phyloP scores from a whole-genome alignment of 768 basidiomycete species.

The Gautieria morchelliformis region DNA sequence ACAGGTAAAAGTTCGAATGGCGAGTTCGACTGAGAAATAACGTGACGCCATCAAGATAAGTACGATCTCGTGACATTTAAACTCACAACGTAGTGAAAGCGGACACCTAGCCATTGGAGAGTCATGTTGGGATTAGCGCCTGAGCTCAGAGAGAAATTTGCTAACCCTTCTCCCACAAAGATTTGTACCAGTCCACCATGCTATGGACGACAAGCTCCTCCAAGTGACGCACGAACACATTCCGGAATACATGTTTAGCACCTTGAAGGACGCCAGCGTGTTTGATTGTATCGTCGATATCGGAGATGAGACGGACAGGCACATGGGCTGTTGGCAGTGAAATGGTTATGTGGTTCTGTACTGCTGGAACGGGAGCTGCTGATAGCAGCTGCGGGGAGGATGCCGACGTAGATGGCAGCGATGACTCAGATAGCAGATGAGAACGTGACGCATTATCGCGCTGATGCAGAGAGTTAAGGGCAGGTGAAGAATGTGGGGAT shows the following conservation, averaged over 20 bases:
- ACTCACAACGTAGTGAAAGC: conserved; percentile 86
- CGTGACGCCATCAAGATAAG: conserved; percentile 3
- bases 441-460: not conserved
- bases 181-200: conserved; percentile 71
- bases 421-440: not conserved
- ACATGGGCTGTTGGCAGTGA: conserved; percentile 40
- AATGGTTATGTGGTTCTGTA: not conserved
- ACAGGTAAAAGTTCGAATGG: conserved; percentile 80
- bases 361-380: not conserved
- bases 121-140: conserved; percentile 12
- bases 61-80: not conserved
- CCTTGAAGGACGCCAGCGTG: conserved; percentile 69
- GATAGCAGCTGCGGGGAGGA: not conserved
- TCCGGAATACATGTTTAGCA: conserved; percentile 74
- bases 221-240: conserved; percentile 84
- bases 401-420: not conserved
- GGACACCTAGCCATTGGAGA: conserved; percentile 38
- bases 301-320: conserved; percentile 74
- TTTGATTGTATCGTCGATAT: conserved; percentile 93
- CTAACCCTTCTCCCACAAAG: conserved; percentile 61
- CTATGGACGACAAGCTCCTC: conserved; percentile 71
- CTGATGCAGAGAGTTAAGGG: not conserved
- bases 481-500: not conserved
- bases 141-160: conserved; percentile 82
- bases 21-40: conserved; percentile 62